Percentiles rank a stretch among this genome's conserved stretches.
These are phyloP conservation scores for Taphrina betulina DNA, from an alignment of 1,139 yeast species.

Conservation along the genomic window DNA sequence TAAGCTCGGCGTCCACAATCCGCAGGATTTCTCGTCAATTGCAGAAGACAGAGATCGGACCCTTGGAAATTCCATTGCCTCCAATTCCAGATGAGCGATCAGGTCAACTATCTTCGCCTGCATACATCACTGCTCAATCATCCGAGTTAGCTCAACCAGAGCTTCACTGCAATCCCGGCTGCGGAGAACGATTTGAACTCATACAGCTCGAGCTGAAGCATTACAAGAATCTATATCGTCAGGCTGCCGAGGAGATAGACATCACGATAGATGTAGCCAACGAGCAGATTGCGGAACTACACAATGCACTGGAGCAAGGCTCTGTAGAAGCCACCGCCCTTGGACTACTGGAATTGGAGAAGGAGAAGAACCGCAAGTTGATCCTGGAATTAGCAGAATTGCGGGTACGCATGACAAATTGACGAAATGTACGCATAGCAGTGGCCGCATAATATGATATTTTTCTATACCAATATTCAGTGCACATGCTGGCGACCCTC, in stretches of 20 bases:
- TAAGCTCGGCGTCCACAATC: slow-evolving; percentile 4
- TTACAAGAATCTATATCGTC: slow-evolving; percentile 24
- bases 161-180: neutral
- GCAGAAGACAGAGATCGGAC: slow-evolving; percentile 3
- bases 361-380: slow-evolving; percentile 16
- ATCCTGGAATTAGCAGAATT: slow-evolving; percentile 1
- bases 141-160: neutral
- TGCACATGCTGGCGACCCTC: too few relatives aligned
- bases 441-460: too few relatives aligned
- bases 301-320: slow-evolving; percentile 4
- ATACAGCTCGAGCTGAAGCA: slow-evolving; percentile 22
- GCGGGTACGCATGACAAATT: too few relatives aligned
- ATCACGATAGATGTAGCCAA: slow-evolving; percentile 28
- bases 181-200: slow-evolving; percentile 9
- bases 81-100: too few relatives aligned
- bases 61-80: neutral
- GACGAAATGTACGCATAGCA: too few relatives aligned
- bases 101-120: neutral
- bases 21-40: slow-evolving; percentile 7
- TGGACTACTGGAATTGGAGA: slow-evolving; percentile 24
- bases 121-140: neutral
- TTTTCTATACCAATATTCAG: too few relatives aligned
- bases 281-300: slow-evolving; percentile 24
- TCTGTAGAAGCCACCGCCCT: slow-evolving; percentile 21
- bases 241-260: slow-evolving; percentile 18